These are phyloP conservation scores for Simmondsia chinensis DNA, from an alignment of 148 eudicot genomes.

Conservation along the genomic window DNA sequence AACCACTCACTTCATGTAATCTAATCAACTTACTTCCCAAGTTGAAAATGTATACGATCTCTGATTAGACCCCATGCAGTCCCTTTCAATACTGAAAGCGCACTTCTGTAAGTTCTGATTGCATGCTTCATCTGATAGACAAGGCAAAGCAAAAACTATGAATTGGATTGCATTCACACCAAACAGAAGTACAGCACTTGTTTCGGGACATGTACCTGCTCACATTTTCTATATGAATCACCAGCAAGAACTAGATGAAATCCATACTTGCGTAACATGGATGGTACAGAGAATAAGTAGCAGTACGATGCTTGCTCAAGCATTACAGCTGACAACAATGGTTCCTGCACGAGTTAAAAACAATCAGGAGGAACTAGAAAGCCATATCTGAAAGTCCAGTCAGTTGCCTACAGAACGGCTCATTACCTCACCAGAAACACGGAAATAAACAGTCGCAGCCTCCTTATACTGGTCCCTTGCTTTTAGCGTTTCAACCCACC, in stretches of 20 bases:
- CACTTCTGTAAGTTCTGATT: conserved; percentile 77
- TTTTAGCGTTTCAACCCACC: conserved; percentile 98
- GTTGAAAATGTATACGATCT: conserved; percentile 87
- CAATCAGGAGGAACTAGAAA: conserved; percentile 17
- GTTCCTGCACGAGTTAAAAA: conserved; percentile 48
- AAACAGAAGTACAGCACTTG: not conserved
- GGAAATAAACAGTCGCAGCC: conserved; percentile 87
- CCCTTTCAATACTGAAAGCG: conserved; percentile 79
- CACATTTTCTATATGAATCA: conserved; percentile 75
- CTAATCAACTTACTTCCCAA: conserved; percentile 68
- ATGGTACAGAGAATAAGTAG: conserved; percentile 70
- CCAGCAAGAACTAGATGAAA: conserved; percentile 97
- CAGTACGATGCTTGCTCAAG: conserved; percentile 99
- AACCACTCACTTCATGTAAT: conserved; percentile 3
- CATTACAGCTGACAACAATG: conserved; percentile 81
- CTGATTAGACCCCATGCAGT: conserved; percentile 80
- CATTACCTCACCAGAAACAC: conserved; percentile 98
- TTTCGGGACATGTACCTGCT: conserved; percentile 53
- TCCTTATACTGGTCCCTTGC: conserved; percentile 77
- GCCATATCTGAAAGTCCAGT: conserved; percentile 2
- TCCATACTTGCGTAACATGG: conserved; percentile 93
- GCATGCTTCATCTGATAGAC: conserved; percentile 73
- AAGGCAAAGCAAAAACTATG: conserved; percentile 11
- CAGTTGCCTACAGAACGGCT: conserved; percentile 9
- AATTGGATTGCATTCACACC: conserved; percentile 1